A percentile compares a stretch with the other conserved stretches of the same genome.
Evolutionary conservation across 2,329 filamentous ascomycete species (phyloP).

Genomic region (Alternaria sp.): DNA sequence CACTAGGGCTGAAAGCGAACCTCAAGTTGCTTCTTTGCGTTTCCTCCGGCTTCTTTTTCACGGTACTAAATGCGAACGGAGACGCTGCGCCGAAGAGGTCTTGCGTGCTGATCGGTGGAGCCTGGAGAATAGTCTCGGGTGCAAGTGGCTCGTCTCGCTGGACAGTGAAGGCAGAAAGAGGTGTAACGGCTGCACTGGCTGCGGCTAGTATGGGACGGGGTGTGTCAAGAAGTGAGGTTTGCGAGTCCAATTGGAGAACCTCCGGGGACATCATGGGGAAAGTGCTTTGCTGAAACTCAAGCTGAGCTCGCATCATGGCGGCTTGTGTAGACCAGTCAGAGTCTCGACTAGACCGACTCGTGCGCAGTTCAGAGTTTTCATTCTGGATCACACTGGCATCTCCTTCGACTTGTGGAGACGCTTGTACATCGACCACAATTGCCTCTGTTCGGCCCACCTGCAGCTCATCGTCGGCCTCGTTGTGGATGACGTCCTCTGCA

Average conservation of each 20-base stretch:
- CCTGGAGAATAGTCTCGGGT: constrained; percentile 18
- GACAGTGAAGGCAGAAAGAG: constrained; percentile 36
- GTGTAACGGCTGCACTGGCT: constrained; percentile 35
- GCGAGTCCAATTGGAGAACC: constrained; percentile 24
- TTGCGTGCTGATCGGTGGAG: constrained; percentile 50
- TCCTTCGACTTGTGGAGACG: neutral
- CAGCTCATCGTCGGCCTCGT: neutral
- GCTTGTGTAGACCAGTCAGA: constrained; percentile 46
- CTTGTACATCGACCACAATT: neutral
- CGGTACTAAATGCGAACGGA: constrained; percentile 50
- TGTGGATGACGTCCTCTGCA: neutral
- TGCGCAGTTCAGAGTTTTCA: neutral
- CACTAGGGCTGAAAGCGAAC: constrained; percentile 26
- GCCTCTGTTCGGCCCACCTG: neutral
- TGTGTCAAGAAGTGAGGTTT: constrained; percentile 21
- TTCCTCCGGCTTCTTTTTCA: constrained; percentile 46
- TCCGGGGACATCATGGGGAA: constrained; percentile 23
- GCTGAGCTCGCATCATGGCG: constrained; percentile 42
- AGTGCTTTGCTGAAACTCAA: constrained; percentile 41
- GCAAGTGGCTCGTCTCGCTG: constrained; percentile 24
- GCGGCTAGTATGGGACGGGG: constrained; percentile 17
- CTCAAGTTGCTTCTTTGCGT: constrained; percentile 29
- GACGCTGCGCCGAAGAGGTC: constrained; percentile 51
- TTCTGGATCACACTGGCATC: neutral
- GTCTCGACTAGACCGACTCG: constrained; percentile 17